Conservation (phyloP, 495 filamentous ascomycete species). For the Penicillium fimorum region DNA sequence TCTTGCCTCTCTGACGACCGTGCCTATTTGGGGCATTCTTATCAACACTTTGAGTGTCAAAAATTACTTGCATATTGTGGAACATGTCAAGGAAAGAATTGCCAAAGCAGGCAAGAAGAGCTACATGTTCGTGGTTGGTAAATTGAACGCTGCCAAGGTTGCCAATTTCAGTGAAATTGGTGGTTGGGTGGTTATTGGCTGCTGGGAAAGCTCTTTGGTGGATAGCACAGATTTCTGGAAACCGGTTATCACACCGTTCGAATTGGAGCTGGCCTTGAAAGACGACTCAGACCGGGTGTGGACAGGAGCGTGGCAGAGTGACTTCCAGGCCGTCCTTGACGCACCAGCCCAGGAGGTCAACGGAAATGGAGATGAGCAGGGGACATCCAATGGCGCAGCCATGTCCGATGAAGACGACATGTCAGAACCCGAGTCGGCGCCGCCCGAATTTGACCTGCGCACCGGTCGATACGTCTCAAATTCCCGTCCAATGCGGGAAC, state of each 20-base stretch:
- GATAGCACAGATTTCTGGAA: slow-evolving; percentile 82
- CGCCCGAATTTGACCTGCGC: slow-evolving; percentile 89
- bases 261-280: slow-evolving; percentile 72
- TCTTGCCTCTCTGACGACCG: slow-evolving; percentile 75
- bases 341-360: slow-evolving; percentile 26
- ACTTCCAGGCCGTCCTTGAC: slow-evolving; percentile 61
- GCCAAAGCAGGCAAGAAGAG: slow-evolving; percentile 79
- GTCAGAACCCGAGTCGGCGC: slow-evolving; percentile 64
- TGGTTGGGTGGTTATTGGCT: slow-evolving; percentile 96
- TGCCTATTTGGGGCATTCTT: slow-evolving; percentile 83
- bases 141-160: slow-evolving; percentile 91
- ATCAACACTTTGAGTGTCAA: slow-evolving; percentile 91
- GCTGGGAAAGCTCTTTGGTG: slow-evolving; percentile 93
- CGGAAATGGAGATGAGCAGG: slow-evolving; percentile 16
- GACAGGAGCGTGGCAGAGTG: slow-evolving; percentile 74
- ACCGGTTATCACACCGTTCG: slow-evolving; percentile 89
- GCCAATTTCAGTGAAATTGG: slow-evolving; percentile 95
- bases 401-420: slow-evolving; percentile 40
- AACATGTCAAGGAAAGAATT: slow-evolving; percentile 68
- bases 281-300: slow-evolving; percentile 69
- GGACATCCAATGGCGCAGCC: slow-evolving; percentile 24
- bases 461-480: slow-evolving; percentile 84
- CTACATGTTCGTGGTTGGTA: slow-evolving; percentile 95
- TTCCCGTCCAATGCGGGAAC: slow-evolving; percentile 71
- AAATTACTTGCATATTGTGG: slow-evolving; percentile 81